phyloP scores from a whole-genome alignment of 2,329 filamentous ascomycete species.

The Passalora sequoiae region DNA sequence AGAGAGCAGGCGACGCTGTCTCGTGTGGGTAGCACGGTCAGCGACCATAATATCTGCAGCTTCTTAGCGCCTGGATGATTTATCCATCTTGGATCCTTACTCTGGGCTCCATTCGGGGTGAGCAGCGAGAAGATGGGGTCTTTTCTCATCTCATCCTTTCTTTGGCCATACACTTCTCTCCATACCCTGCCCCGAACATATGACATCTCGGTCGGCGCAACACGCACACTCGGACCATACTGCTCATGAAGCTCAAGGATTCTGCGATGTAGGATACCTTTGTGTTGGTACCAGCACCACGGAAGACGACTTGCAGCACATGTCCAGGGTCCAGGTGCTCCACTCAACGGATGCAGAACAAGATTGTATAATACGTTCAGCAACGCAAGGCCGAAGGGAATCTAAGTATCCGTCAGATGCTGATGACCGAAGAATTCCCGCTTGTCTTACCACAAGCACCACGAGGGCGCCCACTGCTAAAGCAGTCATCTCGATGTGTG shows the following conservation, averaged over 20 bases:
- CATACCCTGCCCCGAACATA: constrained; percentile 39
- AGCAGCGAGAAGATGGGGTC: constrained; percentile 1
- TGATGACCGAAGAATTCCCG: no score
- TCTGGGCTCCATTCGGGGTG: constrained; percentile 1
- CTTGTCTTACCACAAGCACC: no score
- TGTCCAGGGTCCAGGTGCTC: neutral
- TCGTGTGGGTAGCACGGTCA: constrained; percentile 10
- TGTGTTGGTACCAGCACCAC: neutral
- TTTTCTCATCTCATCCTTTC: constrained; percentile 6
- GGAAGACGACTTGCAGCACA: neutral
- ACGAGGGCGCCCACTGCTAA: no score
- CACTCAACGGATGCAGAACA: neutral
- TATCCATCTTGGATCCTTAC: neutral
- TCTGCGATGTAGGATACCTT: neutral
- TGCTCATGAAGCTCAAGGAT: constrained; percentile 28
- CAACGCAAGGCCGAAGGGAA: no score
- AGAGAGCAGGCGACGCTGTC: constrained; percentile 32
- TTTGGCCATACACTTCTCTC: constrained; percentile 37
- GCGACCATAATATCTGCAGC: constrained; percentile 11
- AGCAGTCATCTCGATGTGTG: no score
- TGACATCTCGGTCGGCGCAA: constrained; percentile 28
- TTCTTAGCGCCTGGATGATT: neutral
- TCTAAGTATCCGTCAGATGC: no score
- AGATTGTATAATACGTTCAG: neutral
- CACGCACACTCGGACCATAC: constrained; percentile 29